Percentiles rank a stretch among this genome's conserved stretches.
Evolutionary conservation across 768 basidiomycete species (phyloP).

Genomic region (Auricularia cornea): DNA sequence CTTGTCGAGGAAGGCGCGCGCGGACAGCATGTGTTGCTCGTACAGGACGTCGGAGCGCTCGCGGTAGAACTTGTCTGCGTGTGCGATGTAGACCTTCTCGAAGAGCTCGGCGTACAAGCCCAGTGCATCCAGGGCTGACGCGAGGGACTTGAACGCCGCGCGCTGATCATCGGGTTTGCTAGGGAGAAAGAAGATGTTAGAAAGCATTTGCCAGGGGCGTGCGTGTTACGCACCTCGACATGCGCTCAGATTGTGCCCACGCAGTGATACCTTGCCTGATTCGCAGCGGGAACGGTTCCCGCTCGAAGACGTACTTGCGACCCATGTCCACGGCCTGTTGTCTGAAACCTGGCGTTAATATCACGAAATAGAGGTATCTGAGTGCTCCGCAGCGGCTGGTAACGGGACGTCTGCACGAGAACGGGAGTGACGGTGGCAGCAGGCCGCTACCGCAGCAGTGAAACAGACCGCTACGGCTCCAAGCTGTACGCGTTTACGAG

Average conservation of each 20-base stretch:
- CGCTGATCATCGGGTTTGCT: slow-evolving; percentile 18
- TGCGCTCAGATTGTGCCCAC: slow-evolving; percentile 52
- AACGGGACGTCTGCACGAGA: no score
- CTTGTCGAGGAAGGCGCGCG: slow-evolving; percentile 47
- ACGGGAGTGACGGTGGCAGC: no score
- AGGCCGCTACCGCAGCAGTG: no score
- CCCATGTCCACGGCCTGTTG: slow-evolving; percentile 54
- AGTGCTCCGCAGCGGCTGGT: no score
- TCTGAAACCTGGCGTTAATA: no score
- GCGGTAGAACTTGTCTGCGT: slow-evolving; percentile 45
- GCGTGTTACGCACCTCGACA: slow-evolving; percentile 23
- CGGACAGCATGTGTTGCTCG: slow-evolving; percentile 23
- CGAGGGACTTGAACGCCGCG: slow-evolving; percentile 37
- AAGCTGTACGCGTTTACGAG: no score
- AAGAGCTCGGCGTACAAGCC: slow-evolving; percentile 48
- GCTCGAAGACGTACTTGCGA: slow-evolving; percentile 41
- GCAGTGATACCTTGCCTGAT: slow-evolving; percentile 37
- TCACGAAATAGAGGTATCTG: no score
- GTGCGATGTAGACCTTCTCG: slow-evolving; percentile 44
- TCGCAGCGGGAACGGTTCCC: slow-evolving; percentile 21
- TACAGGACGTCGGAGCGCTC: slow-evolving; percentile 38
- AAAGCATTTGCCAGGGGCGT: neutral
- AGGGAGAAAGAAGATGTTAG: neutral
- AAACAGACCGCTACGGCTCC: no score
- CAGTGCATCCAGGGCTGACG: slow-evolving; percentile 49